phyloP scores from a whole-genome alignment of 2,329 filamentous ascomycete genomes.

The Metarhizium guizhouense region DNA sequence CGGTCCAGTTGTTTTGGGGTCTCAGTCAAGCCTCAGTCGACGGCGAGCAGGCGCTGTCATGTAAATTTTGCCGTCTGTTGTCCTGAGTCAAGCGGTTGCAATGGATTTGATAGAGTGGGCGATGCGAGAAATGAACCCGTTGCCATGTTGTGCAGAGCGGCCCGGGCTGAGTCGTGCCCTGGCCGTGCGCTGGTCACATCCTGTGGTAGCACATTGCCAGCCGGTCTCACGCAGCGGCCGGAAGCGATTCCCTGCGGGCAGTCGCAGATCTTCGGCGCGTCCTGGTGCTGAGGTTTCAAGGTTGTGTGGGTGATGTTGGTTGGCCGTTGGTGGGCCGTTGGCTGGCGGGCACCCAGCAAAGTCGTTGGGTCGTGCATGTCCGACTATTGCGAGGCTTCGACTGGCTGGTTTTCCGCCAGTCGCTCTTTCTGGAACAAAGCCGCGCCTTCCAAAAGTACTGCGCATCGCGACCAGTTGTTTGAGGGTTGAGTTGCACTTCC shows the following conservation, averaged over 20 bases:
- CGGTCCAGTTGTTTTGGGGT: neutral
- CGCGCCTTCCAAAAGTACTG: neutral
- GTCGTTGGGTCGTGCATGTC: neutral
- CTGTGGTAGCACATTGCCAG: neutral
- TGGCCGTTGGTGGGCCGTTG: neutral
- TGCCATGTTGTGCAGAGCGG: neutral
- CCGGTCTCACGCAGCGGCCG: neutral
- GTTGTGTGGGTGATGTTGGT: neutral
- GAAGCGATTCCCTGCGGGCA: neutral
- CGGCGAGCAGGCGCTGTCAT: too few species aligned
- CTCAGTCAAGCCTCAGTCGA: neutral
- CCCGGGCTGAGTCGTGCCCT: neutral
- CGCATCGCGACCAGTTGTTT: neutral
- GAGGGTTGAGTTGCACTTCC: neutral
- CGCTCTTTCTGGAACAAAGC: constrained; percentile 2
- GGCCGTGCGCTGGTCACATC: neutral
- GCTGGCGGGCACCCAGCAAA: neutral
- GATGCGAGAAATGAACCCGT: too few species aligned
- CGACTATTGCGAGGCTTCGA: neutral
- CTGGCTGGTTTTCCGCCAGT: constrained; percentile 5
- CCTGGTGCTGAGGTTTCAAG: neutral
- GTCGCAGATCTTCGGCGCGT: neutral
- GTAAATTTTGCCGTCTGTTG: too few species aligned
- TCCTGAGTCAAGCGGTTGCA: too few species aligned
- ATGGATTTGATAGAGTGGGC: neutral